Evolutionary conservation across 805 yeast species (phyloP), one percentile per base, ranked within the genome.

Genomic region (Candida patagonica): DNA sequence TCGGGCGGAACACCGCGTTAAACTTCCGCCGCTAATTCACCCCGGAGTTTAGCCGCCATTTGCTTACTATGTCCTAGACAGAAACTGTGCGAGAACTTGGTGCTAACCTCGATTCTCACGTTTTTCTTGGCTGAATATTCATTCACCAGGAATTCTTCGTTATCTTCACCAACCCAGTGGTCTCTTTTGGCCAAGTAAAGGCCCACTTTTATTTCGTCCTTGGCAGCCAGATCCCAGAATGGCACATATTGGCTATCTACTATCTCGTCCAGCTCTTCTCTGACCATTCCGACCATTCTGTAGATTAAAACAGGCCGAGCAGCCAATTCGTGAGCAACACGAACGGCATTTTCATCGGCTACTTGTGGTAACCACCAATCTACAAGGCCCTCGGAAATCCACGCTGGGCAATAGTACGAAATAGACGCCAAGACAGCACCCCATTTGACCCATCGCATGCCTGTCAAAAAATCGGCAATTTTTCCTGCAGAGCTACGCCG

Each of bases 121-220:
- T 60, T 57, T 2, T 39, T 38, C 15, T 51, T 48, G 26, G 56
- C 54, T 19, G 61, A 55, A 47, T 69, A 67, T 29, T 63, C 57
- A 8, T 59, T 44, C 26, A 71, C 50, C 2, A 77, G 40, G 23
- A 56, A 55, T 1, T 64, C 63, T 33, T 81, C 65, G 1, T 84
- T 71, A 21, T 52, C 57, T 35, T 70, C 65, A 41, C 65, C 63
- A 2, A 80, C 78, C 88, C 88, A 80, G 51, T 76, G 75, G 53
- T 80, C 89, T 22, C 61, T 52, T n/a, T 56, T 57, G 5, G 80
- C 78, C 47, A 76, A 77, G 41, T 71, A 70, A 3, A 66, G 54
- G 82, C 82, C 78, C n/a, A 73, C 58, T 9, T 45, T 41, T 32
- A 56, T 54, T 10, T 59, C 49, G 7, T 57, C 45, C 41, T 69